These are phyloP conservation scores for Cladosporium sp. DNA, from an alignment of 2,329 filamentous ascomycete genomes.

Conservation along the genomic window DNA sequence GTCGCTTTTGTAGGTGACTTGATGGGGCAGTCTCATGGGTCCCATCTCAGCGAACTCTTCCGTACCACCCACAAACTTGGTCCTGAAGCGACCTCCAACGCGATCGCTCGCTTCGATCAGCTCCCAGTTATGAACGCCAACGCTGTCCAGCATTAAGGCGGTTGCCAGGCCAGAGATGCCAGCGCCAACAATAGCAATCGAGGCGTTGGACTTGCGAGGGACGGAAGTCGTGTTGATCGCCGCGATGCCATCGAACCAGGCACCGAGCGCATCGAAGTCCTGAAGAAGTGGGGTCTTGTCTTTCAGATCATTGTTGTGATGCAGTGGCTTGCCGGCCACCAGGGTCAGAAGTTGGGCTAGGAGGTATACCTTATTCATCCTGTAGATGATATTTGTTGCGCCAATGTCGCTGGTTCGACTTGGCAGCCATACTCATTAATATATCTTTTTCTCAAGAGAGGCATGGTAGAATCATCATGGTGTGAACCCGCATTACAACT, in stretches of 20 bases:
- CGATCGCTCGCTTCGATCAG: slow-evolving; percentile 58
- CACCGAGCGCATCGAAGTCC: slow-evolving; percentile 45
- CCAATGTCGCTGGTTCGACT: no score
- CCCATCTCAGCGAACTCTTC: slow-evolving; percentile 65
- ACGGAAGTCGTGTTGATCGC: slow-evolving; percentile 5
- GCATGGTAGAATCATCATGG: no score
- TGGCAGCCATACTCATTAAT: no score
- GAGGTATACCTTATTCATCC: no score
- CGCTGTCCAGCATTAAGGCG: slow-evolving; percentile 42
- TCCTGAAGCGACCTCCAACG: slow-evolving; percentile 62
- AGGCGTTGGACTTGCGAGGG: slow-evolving; percentile 1
- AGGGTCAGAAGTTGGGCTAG: background rate
- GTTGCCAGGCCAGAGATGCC: slow-evolving; percentile 63
- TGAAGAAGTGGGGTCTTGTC: slow-evolving; percentile 4
- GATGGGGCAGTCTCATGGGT: slow-evolving; percentile 58
- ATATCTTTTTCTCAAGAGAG: no score
- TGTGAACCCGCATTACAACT: no score
- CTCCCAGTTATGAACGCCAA: slow-evolving; percentile 55
- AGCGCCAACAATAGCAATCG: slow-evolving; percentile 54
- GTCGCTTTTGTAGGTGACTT: slow-evolving; percentile 41
- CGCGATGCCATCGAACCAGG: slow-evolving; percentile 63
- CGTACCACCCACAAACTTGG: slow-evolving; percentile 55
- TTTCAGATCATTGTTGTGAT: background rate
- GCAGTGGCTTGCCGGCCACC: background rate
- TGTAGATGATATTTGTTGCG: no score